A percentile compares a stretch with the other conserved stretches of the same genome.
Conservation (phyloP, 2,329 filamentous ascomycete species). For the Hymenoscyphus infarciens region DNA sequence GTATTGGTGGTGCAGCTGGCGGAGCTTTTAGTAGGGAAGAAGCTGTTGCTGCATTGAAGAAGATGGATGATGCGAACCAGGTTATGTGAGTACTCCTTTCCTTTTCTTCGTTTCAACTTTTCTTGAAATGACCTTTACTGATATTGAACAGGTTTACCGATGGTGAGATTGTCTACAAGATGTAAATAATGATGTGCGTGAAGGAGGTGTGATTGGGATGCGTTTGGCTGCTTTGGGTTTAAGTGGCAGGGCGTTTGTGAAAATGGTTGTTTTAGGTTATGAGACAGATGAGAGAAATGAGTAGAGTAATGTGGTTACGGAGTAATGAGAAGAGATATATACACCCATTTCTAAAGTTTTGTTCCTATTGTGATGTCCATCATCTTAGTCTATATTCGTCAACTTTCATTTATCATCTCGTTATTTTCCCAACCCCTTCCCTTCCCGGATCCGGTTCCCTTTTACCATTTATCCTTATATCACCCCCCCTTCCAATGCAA, state of each 20-base stretch:
- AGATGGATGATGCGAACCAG: conserved; percentile 79
- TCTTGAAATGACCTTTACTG: conserved; percentile 7
- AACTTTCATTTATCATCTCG: not conserved
- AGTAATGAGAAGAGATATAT: conserved; percentile 3
- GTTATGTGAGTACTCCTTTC: conserved; percentile 72
- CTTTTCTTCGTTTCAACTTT: not conserved
- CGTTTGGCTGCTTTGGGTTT: not conserved
- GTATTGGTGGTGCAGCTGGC: conserved; percentile 51
- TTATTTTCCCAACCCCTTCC: not conserved
- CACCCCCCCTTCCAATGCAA: no score
- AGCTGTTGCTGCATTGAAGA: conserved; percentile 71
- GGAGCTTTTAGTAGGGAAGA: conserved; percentile 68
- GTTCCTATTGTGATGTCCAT: not conserved
- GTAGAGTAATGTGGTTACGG: not conserved
- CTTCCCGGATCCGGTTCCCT: no score
- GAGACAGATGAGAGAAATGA: not conserved
- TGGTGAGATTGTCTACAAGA: conserved; percentile 67
- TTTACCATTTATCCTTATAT: no score
- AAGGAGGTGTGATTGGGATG: not conserved
- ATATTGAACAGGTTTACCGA: conserved; percentile 47
- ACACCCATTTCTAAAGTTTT: conserved; percentile 1
- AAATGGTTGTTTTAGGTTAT: conserved; percentile 1
- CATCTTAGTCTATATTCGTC: conserved; percentile 1
- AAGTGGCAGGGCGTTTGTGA: conserved; percentile 10
- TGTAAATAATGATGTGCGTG: conserved; percentile 42